These are phyloP conservation scores for Candida ipomoeae DNA, from an alignment of 805 yeast species.

Conservation along the genomic window DNA sequence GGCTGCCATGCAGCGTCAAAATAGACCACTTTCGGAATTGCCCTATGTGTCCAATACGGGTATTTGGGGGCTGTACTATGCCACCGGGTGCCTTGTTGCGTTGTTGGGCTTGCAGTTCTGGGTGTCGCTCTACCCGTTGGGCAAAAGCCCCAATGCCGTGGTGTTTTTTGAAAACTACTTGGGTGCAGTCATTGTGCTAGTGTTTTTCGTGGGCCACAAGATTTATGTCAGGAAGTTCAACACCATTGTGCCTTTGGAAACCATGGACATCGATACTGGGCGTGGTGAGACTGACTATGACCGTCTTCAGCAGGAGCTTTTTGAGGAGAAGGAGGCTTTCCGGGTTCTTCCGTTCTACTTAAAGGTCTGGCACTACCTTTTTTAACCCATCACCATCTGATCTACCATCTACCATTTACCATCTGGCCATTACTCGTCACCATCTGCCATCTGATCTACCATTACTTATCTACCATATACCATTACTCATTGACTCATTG, in stretches of 20 bases:
- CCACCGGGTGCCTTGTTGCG: conserved; percentile 20
- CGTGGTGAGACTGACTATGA: conserved; percentile 24
- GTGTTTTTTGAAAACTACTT: conserved; percentile 25
- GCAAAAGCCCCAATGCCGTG: conserved; percentile 16
- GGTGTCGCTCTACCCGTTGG: conserved; percentile 27
- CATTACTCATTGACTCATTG: too few species aligned
- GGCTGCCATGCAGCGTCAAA: conserved; percentile 36
- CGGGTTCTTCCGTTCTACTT: conserved; percentile 13
- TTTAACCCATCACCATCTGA: neutral
- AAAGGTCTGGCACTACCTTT: conserved; percentile 17
- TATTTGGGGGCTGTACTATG: conserved; percentile 24
- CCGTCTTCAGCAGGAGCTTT: conserved; percentile 19
- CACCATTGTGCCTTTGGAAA: conserved; percentile 17
- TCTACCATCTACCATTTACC: too few species aligned
- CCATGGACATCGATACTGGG: conserved; percentile 26
- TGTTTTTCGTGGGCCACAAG: conserved; percentile 24
- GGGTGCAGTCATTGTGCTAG: conserved; percentile 22
- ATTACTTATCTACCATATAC: too few species aligned
- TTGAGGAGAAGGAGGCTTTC: conserved; percentile 17
- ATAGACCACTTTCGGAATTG: conserved; percentile 42
- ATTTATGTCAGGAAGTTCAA: conserved; percentile 19
- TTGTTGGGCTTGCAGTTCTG: conserved; percentile 26
- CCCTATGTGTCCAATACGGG: conserved; percentile 55
- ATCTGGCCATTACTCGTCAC: too few species aligned
- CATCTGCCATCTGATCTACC: too few species aligned